Base-by-base conservation (phyloP, 2,329 filamentous ascomycete genomes). In the Sclerotiophoma versabilis region DNA sequence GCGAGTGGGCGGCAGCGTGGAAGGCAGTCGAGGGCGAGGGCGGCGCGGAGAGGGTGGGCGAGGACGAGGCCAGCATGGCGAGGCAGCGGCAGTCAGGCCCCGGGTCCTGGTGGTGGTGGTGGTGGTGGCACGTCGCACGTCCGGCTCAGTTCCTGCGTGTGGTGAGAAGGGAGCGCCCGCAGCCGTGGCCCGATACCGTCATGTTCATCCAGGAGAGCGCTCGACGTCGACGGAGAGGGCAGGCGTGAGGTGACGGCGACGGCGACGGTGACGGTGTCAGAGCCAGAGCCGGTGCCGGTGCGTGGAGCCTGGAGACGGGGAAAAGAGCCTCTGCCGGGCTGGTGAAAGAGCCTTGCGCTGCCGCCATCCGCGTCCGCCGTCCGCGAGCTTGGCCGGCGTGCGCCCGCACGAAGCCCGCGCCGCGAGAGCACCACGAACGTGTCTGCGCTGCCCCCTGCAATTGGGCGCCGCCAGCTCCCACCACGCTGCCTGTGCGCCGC, bases 11-110 rank as follows among this genome's bases (percentile, higher is more conserved):
- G 58, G 42, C 43, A 12, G 65, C 33, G 62, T 73, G 71, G 63
- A 74, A 74, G 27, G 71, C 49, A 10, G 69, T 66, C 48, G 68
- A 69, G 51, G 72, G 73, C 56, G 74, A 75, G 30, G 70, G 54
- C 42, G 73, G 68, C 51, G 74, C 70, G 26, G 73, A 75, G 39
- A 75, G 65, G 46, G 70, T 75, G 33, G 71, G 73, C 38, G 71
- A 73, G 34, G 68, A 65, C 46, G 68, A 72, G 44, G 69, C 70
- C 58, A 72, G 71, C 72, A 75, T 75, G 22, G 44, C 38, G 45
- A 34, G 25, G 38, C 23, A 11, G 41, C 34, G 8, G n/a, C n/a
- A 7, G n/a, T 14, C 41, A 7, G 29, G 7, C 3, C 14, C n/a
- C n/a, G 17, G 20, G 41, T 12, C 6, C 3, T 8, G 17, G 33